phyloP scores from a whole-genome alignment of 2,329 filamentous ascomycete species.

The Colletotrichum destructivum region DNA sequence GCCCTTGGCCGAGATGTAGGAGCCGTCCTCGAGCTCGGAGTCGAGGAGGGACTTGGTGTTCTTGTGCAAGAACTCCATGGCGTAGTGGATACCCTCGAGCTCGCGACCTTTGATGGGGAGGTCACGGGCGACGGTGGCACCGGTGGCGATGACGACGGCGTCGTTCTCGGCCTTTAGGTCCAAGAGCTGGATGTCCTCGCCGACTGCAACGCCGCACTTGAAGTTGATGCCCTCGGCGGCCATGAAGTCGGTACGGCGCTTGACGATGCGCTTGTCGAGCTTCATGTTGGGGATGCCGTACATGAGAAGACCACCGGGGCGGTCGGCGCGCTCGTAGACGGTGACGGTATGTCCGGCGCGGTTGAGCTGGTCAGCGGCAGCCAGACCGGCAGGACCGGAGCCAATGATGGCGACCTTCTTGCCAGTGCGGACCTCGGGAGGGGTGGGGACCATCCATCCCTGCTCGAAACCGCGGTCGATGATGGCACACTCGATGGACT shows the following conservation, averaged over 20 bases:
- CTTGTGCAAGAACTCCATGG: conserved; percentile 97
- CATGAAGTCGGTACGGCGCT: conserved; percentile 96
- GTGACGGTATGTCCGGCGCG: conserved; percentile 90
- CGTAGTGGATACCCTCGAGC: conserved; percentile 92
- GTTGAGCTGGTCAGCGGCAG: conserved; percentile 94
- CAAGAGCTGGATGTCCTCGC: conserved; percentile 78
- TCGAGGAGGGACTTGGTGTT: conserved; percentile 98
- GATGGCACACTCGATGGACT: conserved; percentile 97
- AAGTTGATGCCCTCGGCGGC: conserved; percentile 89
- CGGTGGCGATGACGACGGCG: conserved; percentile 91
- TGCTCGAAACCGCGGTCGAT: conserved; percentile 98
- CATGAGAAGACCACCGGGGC: conserved; percentile 93
- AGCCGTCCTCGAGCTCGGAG: conserved; percentile 85
- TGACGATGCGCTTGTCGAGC: conserved; percentile 96
- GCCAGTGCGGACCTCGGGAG: conserved; percentile 85
- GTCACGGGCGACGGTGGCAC: conserved; percentile 93
- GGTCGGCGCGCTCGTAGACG: conserved; percentile 93
- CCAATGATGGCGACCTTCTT: conserved; percentile 92
- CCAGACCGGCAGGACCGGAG: conserved; percentile 92
- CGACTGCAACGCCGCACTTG: conserved; percentile 83
- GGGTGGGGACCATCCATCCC: conserved; percentile 95
- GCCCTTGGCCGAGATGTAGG: conserved; percentile 94
- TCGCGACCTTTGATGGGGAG: conserved; percentile 91
- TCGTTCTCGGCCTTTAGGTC: conserved; percentile 83
- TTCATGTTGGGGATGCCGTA: conserved; percentile 99